These are phyloP conservation scores for Thelonectria olida DNA, from an alignment of 2,329 filamentous ascomycete species.

Conservation along the genomic window DNA sequence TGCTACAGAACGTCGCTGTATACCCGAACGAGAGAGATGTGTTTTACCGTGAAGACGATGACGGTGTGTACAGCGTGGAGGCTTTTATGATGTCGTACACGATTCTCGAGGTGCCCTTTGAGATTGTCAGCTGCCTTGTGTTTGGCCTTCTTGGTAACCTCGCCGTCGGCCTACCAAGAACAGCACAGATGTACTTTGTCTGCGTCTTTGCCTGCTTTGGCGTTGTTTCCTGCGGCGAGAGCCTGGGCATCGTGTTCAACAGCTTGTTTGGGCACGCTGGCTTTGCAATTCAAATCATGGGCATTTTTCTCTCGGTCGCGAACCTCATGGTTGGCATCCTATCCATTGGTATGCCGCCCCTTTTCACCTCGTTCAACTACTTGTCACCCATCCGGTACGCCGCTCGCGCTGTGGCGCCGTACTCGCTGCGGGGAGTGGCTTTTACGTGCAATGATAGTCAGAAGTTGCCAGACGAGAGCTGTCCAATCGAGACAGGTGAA, in stretches of 20 bases:
- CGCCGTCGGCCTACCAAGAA: conserved; percentile 71
- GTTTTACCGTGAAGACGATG: conserved; percentile 80
- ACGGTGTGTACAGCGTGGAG: conserved; percentile 75
- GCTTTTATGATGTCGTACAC: conserved; percentile 78
- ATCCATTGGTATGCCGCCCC: conserved; percentile 72
- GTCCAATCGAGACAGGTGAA: conserved; percentile 71
- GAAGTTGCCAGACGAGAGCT: conserved; percentile 66
- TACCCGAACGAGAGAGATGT: conserved; percentile 79
- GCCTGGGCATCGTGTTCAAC: conserved; percentile 82
- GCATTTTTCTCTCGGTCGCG: conserved; percentile 74
- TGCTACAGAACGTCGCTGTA: conserved; percentile 81
- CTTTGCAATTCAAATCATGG: conserved; percentile 79
- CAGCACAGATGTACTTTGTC: conserved; percentile 72
- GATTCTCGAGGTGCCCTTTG: conserved; percentile 76
- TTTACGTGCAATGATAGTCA: conserved; percentile 73
- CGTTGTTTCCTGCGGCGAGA: conserved; percentile 79
- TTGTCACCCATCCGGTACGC: conserved; percentile 77
- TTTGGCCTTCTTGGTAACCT: conserved; percentile 73
- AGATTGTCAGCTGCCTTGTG: conserved; percentile 70
- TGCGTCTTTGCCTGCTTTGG: conserved; percentile 75
- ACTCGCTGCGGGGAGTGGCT: conserved; percentile 65
- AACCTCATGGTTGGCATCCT: conserved; percentile 77
- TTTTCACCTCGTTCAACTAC: conserved; percentile 76
- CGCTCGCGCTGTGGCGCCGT: conserved; percentile 72
- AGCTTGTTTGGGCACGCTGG: conserved; percentile 78